Evolutionary conservation across 371 early-diverging fungal species (phyloP), one percentile per base, ranked within the genome.

Genomic region (Choanephora cucurbitarum): DNA sequence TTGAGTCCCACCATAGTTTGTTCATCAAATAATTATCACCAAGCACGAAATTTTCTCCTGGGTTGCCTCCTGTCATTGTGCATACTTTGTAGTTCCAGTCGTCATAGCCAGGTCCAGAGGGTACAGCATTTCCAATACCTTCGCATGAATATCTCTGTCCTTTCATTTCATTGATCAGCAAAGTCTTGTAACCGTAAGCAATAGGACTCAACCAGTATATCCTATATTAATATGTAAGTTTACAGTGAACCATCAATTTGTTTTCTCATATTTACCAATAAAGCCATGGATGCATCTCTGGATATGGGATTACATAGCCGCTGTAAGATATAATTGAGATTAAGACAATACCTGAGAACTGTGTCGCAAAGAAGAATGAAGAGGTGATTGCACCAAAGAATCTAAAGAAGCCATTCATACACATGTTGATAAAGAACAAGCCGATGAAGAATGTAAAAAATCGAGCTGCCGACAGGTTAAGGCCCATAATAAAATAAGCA

Each of bases 101-200:
- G 44, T 56, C 65, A 39, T 82, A 83, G 1, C 70, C 69, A 1
- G 73, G 68, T 6, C 74, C 78, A 41, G 58, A 79, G 0, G 78
- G 78, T 9, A 77, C 53, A 13, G 69, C 46, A 17, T 67, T 75
- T 14, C 65, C 56, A 22, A 40, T 3, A 11, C 60, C 64, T 51
- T 84, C 67, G 22, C 73, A 69, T 10, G 74, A 55, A 42, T 60
- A 70, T 0, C 52, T 2, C n/a, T 77, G 62, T 2, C 81, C 78
- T 15, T 61, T 59, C 79, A 84, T 86, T 64, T 90, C 91, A 62
- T 90, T 90, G 18, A 87, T 71, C 60, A 87, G 46, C 13, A 90
- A 70, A 0, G 85, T 77, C 52, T 82, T 75, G 66, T 78, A 80
- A 0, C 83, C 86, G 57, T 86, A 88, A 0, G 83, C 78, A n/a